phyloP scores from a whole-genome alignment of 208 protist species.

The Leishmania major region DNA sequence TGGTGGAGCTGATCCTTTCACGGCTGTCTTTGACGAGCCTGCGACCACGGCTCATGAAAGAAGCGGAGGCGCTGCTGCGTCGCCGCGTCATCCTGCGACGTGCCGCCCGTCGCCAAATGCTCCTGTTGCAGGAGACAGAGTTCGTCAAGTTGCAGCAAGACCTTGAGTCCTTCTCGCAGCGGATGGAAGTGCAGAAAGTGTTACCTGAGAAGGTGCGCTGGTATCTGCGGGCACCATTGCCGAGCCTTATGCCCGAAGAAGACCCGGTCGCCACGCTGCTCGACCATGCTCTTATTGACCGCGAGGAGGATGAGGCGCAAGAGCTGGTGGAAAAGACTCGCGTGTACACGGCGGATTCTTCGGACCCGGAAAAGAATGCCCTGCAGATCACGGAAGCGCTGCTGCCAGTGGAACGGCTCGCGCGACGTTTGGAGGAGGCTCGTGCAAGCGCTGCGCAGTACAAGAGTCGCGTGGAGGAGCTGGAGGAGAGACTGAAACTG shows the following conservation, averaged over 20 bases:
- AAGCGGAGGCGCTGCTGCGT: conserved; percentile 23
- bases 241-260: conserved; percentile 14
- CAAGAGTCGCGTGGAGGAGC: conserved; percentile 11
- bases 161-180: conserved; percentile 18
- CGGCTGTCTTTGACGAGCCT: conserved; percentile 15
- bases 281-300: conserved; percentile 34
- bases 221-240: conserved; percentile 24
- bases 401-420: conserved; percentile 20
- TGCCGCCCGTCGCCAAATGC: conserved; percentile 23
- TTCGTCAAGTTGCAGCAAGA: conserved; percentile 25
- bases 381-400: conserved; percentile 18
- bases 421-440: conserved; percentile 13
- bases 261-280: conserved; percentile 32
- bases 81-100: conserved; percentile 30
- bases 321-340: conserved; percentile 28
- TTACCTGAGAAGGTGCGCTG: conserved; percentile 30
- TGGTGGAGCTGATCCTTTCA: conserved; percentile 22
- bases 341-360: not conserved
- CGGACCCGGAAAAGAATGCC: conserved; percentile 5
- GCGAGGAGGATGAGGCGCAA: conserved; percentile 30
- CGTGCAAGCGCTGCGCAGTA: conserved; percentile 10
- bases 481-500: conserved; percentile 14
- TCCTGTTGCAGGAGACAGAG: conserved; percentile 30
- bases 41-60: conserved; percentile 21
- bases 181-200: conserved; percentile 21